Conservation (phyloP, 2,329 filamentous ascomycete genomes). For the Botrytis hyacinthi region DNA sequence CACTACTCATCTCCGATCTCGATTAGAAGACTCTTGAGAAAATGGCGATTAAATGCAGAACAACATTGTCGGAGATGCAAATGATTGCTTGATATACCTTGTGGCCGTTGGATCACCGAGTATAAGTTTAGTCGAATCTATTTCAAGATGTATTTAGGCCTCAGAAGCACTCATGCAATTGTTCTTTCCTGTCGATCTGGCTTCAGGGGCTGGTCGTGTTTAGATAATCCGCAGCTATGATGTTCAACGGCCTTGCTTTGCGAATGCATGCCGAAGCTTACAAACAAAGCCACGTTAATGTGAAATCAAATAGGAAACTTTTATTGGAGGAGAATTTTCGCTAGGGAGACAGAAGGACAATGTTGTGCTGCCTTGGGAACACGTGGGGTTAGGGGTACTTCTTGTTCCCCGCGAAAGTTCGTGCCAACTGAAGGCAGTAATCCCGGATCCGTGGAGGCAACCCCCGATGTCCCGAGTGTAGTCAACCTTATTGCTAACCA, state of each 20-base stretch:
- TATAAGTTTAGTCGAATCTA: background rate
- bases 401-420: background rate
- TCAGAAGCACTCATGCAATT: background rate
- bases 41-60: background rate
- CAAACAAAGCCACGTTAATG: background rate
- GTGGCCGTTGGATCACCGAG: background rate
- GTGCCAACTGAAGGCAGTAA: background rate
- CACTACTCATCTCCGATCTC: background rate
- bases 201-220: background rate
- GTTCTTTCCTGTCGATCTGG: background rate
- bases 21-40: background rate
- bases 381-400: background rate
- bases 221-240: background rate
- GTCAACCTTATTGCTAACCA: background rate
- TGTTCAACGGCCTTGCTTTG: conserved; percentile 2
- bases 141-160: background rate
- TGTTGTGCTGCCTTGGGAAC: background rate
- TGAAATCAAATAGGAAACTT: background rate
- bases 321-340: background rate
- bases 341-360: background rate
- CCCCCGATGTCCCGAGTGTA: background rate
- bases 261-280: background rate
- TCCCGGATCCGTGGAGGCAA: conserved; percentile 2
- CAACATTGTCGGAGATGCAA: background rate
- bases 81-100: background rate